phyloP scores from a whole-genome alignment of 768 basidiomycete genomes.

The Suillus subalutaceus region DNA sequence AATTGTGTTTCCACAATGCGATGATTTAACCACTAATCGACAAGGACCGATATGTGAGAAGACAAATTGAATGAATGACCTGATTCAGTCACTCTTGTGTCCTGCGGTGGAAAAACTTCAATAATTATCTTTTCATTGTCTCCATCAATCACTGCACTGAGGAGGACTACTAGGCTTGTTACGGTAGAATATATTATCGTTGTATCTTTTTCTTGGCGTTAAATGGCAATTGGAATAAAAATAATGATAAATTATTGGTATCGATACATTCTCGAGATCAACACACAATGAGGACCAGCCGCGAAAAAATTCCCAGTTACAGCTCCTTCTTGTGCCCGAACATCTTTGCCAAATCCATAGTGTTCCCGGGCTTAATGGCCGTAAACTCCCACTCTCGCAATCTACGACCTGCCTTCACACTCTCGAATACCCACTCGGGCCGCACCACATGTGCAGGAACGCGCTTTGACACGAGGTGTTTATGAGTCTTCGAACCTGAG shows the following conservation, averaged over 20 bases:
- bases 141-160: neutral
- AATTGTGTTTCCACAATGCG: conserved; percentile 10
- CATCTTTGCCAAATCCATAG: conserved; percentile 44
- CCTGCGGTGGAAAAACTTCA: neutral
- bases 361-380: conserved; percentile 44
- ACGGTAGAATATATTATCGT: neutral
- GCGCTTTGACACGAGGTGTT: conserved; percentile 54
- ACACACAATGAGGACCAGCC: neutral
- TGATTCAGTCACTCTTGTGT: neutral
- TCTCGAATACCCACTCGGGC: conserved; percentile 77
- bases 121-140: neutral
- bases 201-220: neutral
- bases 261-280: conserved; percentile 5
- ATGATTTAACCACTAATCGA: conserved; percentile 13
- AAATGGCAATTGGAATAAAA: neutral
- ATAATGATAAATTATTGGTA: conserved; percentile 3
- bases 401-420: conserved; percentile 60
- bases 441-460: conserved; percentile 63
- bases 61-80: neutral
- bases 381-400: conserved; percentile 63
- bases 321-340: conserved; percentile 13
- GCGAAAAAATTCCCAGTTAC: neutral
- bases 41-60: neutral
- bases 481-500: conserved; percentile 73
- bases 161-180: neutral